phyloP scores from a whole-genome alignment of 2,329 filamentous ascomycete species.

The Teratosphaeria gauchensis region DNA sequence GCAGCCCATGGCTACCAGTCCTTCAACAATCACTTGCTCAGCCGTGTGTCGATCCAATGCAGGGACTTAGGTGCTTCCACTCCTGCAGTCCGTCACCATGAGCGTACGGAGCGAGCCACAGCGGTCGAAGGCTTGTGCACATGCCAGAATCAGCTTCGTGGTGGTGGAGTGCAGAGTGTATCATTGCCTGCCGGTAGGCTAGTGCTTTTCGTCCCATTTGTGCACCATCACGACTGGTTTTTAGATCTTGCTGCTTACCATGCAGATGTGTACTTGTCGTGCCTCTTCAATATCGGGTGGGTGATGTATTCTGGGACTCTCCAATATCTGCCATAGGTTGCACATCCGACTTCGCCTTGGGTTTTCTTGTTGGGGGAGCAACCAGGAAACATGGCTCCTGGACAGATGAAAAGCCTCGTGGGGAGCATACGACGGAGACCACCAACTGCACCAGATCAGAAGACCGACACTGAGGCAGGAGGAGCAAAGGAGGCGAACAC shows the following conservation, averaged over 20 bases:
- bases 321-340: neutral
- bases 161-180: neutral
- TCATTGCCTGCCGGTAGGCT: neutral
- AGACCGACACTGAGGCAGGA: slow-evolving; percentile 30
- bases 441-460: slow-evolving; percentile 38
- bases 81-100: neutral
- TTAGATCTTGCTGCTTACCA: neutral
- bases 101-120: neutral
- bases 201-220: neutral
- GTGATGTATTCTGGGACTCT: neutral
- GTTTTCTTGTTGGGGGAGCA: neutral
- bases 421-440: slow-evolving; percentile 40
- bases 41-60: neutral
- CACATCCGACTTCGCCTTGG: neutral
- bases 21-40: neutral
- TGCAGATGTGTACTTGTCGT: neutral
- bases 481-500: slow-evolving; percentile 29
- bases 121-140: neutral
- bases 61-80: neutral
- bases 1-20: neutral
- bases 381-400: slow-evolving; percentile 13
- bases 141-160: neutral
- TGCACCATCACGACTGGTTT: neutral
- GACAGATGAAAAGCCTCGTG: slow-evolving; percentile 34
- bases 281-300: neutral